phyloP scores from a whole-genome alignment of 805 yeast genomes.

The Isabelozyma heimii region DNA sequence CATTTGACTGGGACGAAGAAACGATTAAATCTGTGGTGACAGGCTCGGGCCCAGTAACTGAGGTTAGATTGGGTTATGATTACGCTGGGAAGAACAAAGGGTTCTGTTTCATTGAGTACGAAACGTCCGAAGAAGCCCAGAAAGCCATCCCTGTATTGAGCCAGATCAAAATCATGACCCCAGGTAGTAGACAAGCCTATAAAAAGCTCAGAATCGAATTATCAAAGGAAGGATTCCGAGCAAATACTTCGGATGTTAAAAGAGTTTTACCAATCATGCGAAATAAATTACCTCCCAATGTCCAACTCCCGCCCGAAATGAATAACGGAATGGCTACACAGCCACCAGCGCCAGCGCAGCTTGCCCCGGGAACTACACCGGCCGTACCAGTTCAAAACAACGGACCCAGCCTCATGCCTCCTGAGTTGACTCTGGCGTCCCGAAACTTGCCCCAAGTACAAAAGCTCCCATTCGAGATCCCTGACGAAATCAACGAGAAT shows the following conservation, averaged over 20 bases:
- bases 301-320: slow-evolving; percentile 55
- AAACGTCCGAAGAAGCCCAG: slow-evolving; percentile 49
- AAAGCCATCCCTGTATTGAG: slow-evolving; percentile 44
- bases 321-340: slow-evolving; percentile 1
- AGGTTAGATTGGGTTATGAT: slow-evolving; percentile 61
- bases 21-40: slow-evolving; percentile 61
- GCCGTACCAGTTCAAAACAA: background rate
- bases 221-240: slow-evolving; percentile 56
- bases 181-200: slow-evolving; percentile 20
- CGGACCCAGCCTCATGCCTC: slow-evolving; percentile 36
- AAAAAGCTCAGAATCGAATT: slow-evolving; percentile 55
- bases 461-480: slow-evolving; percentile 43
- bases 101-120: slow-evolving; percentile 64
- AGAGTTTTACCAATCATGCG: slow-evolving; percentile 44
- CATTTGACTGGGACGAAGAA: slow-evolving; percentile 69
- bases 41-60: slow-evolving; percentile 70
- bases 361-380: background rate
- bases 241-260: slow-evolving; percentile 31
- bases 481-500: slow-evolving; percentile 61
- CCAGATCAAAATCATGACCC: slow-evolving; percentile 38
- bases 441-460: slow-evolving; percentile 51
- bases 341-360: background rate
- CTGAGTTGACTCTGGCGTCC: slow-evolving; percentile 52
- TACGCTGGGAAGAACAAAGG: slow-evolving; percentile 61
- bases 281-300: slow-evolving; percentile 52